A percentile compares a stretch with the other conserved stretches of the same genome.
Conservation (phyloP, 179 eudicot genomes). For the Kewa caespitosa region DNA sequence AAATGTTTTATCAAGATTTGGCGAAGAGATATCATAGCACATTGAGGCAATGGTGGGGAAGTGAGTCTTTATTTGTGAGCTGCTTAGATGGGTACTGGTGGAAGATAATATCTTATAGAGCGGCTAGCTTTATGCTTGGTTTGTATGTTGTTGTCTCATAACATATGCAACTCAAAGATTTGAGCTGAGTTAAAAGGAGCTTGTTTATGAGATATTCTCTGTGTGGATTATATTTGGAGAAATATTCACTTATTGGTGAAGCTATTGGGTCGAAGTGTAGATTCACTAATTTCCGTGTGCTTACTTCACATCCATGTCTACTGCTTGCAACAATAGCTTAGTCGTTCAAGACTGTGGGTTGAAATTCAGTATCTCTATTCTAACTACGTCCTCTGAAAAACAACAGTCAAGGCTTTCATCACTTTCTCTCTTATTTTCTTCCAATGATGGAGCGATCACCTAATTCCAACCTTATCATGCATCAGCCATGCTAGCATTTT, state of each 20-base stretch:
- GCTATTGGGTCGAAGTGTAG: slow-evolving; percentile 47
- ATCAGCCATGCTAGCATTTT: slow-evolving; percentile 88
- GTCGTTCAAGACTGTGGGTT: slow-evolving; percentile 79
- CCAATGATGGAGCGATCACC: slow-evolving; percentile 55
- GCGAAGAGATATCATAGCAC: too few species aligned
- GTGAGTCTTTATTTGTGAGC: too few species aligned
- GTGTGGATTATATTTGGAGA: slow-evolving; percentile 59
- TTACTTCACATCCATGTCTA: slow-evolving; percentile 70
- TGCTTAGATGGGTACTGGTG: too few species aligned
- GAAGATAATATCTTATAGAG: too few species aligned
- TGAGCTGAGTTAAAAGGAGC: too few species aligned
- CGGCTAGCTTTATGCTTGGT: too few species aligned
- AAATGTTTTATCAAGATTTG: too few species aligned
- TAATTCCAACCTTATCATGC: slow-evolving; percentile 64
- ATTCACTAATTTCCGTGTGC: slow-evolving; percentile 46
- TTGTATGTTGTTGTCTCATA: too few species aligned
- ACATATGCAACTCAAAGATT: too few species aligned
- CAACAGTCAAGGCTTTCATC: slow-evolving; percentile 81
- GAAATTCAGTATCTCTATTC: slow-evolving; percentile 75
- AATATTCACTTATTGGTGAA: slow-evolving; percentile 57
- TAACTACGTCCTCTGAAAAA: slow-evolving; percentile 73
- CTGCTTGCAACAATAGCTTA: slow-evolving; percentile 78
- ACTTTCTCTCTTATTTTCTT: slow-evolving; percentile 75
- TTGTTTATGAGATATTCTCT: slow-evolving; percentile 83
- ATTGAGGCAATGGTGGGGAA: too few species aligned